A percentile compares a stretch with the other conserved stretches of the same genome.
Evolutionary conservation across 768 basidiomycete species (phyloP).

Genomic region (Termitomyces heimii): DNA sequence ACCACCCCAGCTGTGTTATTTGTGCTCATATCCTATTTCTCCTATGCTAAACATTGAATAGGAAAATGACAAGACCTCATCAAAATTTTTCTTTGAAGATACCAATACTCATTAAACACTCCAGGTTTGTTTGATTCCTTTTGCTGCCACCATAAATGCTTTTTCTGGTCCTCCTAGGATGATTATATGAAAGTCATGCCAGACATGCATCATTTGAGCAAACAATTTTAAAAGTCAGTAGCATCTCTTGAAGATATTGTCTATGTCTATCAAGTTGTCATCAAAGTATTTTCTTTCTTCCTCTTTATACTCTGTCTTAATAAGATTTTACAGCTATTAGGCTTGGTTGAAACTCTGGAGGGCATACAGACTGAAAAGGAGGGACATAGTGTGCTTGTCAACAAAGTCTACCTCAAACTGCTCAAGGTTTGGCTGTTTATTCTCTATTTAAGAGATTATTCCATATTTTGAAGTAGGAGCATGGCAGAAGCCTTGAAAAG

Average conservation of each 20-base stretch:
- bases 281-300: slow-evolving; percentile 47
- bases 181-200: slow-evolving; percentile 89
- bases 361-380: slow-evolving; percentile 38
- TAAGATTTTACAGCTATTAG: slow-evolving; percentile 50
- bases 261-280: slow-evolving; percentile 88
- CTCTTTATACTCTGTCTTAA: not conserved
- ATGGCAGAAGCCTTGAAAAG: slow-evolving; percentile 57
- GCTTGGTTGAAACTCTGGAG: slow-evolving; percentile 66
- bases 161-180: slow-evolving; percentile 42
- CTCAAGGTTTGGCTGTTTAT: slow-evolving; percentile 39
- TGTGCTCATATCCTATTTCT: slow-evolving; percentile 79
- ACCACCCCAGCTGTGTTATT: slow-evolving; percentile 75
- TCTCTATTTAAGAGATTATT: not conserved
- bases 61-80: slow-evolving; percentile 86
- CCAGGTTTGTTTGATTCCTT: slow-evolving; percentile 44
- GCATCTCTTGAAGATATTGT: slow-evolving; percentile 94
- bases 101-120: slow-evolving; percentile 61
- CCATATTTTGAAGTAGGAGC: slow-evolving; percentile 41
- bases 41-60: slow-evolving; percentile 29
- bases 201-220: slow-evolving; percentile 87
- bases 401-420: slow-evolving; percentile 58
- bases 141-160: not conserved
- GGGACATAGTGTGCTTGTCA: slow-evolving; percentile 45
- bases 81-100: slow-evolving; percentile 79
- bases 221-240: slow-evolving; percentile 79